Conservation (phyloP, 2,329 filamentous ascomycete genomes). For the Diaporthe destruens region DNA sequence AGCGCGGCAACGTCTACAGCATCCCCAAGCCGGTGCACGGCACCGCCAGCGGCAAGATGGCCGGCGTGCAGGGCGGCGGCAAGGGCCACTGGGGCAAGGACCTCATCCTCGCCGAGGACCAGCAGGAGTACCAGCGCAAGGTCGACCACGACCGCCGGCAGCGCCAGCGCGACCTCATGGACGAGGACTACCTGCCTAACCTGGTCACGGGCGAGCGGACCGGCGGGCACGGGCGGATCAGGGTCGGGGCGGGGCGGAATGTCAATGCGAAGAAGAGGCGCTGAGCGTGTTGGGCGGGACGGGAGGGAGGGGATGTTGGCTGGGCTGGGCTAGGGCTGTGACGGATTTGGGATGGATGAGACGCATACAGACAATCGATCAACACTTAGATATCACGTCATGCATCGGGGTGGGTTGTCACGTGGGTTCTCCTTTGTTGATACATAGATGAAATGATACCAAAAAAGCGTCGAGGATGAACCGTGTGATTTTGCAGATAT, state of each 20-base stretch:
- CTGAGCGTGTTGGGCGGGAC: slow-evolving; percentile 44
- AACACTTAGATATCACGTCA: neutral
- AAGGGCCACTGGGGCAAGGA: slow-evolving; percentile 88
- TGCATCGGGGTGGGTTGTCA: no score
- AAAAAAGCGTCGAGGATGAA: slow-evolving; percentile 2
- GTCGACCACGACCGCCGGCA: slow-evolving; percentile 73
- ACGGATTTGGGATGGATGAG: neutral
- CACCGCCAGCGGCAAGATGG: slow-evolving; percentile 80
- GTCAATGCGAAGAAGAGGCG: slow-evolving; percentile 83
- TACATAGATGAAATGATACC: slow-evolving; percentile 8
- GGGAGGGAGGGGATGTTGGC: neutral
- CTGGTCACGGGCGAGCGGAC: slow-evolving; percentile 85
- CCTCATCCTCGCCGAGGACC: slow-evolving; percentile 91
- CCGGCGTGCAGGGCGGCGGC: slow-evolving; percentile 75
- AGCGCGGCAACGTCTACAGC: slow-evolving; percentile 89
- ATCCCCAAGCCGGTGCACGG: slow-evolving; percentile 92
- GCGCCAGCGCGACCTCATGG: slow-evolving; percentile 88
- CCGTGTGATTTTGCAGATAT: neutral
- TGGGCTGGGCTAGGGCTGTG: no score
- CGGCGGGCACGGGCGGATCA: slow-evolving; percentile 74
- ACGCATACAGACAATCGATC: neutral
- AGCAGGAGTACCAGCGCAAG: slow-evolving; percentile 87
- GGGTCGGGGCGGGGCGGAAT: slow-evolving; percentile 86
- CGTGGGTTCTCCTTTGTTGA: neutral
- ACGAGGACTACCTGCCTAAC: slow-evolving; percentile 89